phyloP scores from a whole-genome alignment of 805 yeast genomes.

The Saccharomycopsis capsularis region DNA sequence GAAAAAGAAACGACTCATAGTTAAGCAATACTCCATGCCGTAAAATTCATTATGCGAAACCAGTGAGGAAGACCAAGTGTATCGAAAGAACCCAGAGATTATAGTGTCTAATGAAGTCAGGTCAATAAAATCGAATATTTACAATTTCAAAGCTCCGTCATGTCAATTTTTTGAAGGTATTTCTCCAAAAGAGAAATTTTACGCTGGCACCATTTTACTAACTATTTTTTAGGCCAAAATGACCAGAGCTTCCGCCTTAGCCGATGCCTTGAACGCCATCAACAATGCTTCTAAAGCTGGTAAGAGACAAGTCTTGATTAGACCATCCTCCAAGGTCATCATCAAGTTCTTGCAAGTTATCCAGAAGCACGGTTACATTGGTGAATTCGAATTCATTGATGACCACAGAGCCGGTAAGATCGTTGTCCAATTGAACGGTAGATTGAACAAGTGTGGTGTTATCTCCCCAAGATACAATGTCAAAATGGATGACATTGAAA shows the following conservation, averaged over 20 bases:
- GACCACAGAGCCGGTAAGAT: conserved; percentile 99
- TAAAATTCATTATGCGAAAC: no score
- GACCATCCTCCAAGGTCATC: conserved; percentile 98
- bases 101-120: no score
- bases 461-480: conserved; percentile 98
- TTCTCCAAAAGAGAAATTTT: no score
- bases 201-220: no score
- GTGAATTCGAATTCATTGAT: conserved; percentile 96
- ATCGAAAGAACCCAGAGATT: no score
- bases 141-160: no score
- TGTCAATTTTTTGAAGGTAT: no score
- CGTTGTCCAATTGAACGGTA: conserved; percentile 94
- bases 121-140: no score
- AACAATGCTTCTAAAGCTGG: conserved; percentile 99
- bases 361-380: conserved; percentile 99
- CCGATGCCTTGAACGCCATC: conserved; percentile 96
- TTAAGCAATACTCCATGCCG: no score
- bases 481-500: conserved; percentile 90
- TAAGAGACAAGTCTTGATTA: conserved; percentile 95
- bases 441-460: conserved; percentile 98
- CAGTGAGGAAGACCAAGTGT: no score
- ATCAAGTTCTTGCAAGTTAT: conserved; percentile 93
- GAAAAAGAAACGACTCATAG: no score
- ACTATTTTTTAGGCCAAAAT: conserved; percentile 44
- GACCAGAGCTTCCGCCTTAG: conserved; percentile 98